A percentile compares a stretch with the other conserved stretches of the same genome.
These are phyloP conservation scores for Paramecium sonneborni DNA, from an alignment of 73 alveolate species.

Conservation along the genomic window DNA sequence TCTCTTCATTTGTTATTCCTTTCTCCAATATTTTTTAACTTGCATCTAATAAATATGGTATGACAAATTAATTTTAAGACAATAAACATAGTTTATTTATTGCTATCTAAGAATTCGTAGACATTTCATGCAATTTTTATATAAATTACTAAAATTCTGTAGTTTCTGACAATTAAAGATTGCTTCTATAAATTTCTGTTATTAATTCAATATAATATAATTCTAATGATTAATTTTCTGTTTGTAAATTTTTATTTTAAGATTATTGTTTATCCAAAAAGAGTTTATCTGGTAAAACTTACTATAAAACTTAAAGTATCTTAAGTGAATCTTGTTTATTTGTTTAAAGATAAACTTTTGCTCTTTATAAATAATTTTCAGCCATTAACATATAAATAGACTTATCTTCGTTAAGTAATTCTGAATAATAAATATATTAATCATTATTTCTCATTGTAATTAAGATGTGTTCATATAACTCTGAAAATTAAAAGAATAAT, in stretches of 20 bases:
- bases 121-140: not conserved
- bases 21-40: not conserved
- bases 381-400: not conserved
- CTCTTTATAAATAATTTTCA: not conserved
- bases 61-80: not conserved
- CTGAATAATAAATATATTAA: not conserved
- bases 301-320: not conserved
- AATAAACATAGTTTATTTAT: not conserved
- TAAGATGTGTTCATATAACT: not conserved
- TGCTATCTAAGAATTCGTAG: not conserved
- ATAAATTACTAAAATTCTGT: not conserved
- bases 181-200: not conserved
- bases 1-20: not conserved
- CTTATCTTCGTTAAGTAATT: not conserved
- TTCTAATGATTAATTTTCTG: not conserved
- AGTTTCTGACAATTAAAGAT: not conserved
- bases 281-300: not conserved
- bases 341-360: not conserved
- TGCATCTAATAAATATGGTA: conserved; percentile 4
- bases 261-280: not conserved
- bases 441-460: not conserved
- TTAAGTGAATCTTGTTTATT: not conserved
- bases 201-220: not conserved
- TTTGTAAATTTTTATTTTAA: not conserved
- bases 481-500: not conserved